Conservation (phyloP, 257 asterid genomes). For the Osmanthus fragrans region DNA sequence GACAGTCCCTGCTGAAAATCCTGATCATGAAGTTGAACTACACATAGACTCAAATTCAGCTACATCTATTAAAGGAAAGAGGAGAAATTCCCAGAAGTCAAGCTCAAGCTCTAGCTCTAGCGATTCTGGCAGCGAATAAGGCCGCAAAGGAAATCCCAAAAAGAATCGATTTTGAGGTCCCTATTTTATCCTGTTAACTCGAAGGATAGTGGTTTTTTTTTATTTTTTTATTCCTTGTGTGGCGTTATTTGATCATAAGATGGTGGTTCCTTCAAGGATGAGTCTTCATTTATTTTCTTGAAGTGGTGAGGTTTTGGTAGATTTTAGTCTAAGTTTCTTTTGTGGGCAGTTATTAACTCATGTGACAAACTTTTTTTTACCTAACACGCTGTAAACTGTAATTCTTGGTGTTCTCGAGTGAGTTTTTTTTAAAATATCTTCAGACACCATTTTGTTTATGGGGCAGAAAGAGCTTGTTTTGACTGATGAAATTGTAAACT, state of each 20-base stretch:
- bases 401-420: not conserved
- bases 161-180: not conserved
- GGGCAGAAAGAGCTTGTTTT: constrained; percentile 10
- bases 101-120: constrained; percentile 54
- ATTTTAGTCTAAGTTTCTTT: constrained; percentile 17
- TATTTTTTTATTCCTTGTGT: not conserved
- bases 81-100: constrained; percentile 41
- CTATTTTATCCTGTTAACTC: not conserved
- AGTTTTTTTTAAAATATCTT: constrained; percentile 28
- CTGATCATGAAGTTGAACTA: constrained; percentile 27
- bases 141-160: not conserved
- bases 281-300: constrained; percentile 55
- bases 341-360: constrained; percentile 9
- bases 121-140: constrained; percentile 54
- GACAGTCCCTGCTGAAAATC: constrained; percentile 27
- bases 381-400: not conserved
- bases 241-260: constrained; percentile 27
- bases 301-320: constrained; percentile 34
- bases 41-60: constrained; percentile 29
- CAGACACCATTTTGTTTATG: constrained; percentile 9
- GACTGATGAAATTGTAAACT: not conserved
- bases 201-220: not conserved
- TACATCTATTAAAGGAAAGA: constrained; percentile 31
- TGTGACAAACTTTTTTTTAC: constrained; percentile 14
- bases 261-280: constrained; percentile 55